Base-by-base conservation (phyloP, 345 rosid genomes). In the Syzygium aqueum region DNA sequence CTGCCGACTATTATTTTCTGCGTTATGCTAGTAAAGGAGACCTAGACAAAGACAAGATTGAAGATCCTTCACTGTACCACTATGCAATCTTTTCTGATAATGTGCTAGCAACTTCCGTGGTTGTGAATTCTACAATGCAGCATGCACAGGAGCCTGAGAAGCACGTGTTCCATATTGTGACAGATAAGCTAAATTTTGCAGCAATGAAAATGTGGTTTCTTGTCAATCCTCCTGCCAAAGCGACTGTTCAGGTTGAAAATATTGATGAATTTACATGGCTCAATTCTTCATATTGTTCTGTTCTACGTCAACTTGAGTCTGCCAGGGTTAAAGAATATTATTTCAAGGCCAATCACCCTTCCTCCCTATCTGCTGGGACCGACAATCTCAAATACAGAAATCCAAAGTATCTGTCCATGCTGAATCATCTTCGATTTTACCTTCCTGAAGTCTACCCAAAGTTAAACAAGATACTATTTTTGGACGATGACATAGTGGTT, bases 21-120 rank as follows among this genome's bases (percentile, higher is more conserved):
- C 96, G 93, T 88, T 89, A 90, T 91, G 95, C 92, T 85, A 90
- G 87, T 49, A 90, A 88, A 86, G 91, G 87, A 84, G 91, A 88
- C 87, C 85, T 22, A 27, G 89, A 88, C 86, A 90, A 88, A 85
- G 94, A 86, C 52, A 95, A 94, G 89, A 88, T 95, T 85, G 96
- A 93, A 91, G 96, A 94, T 91, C 92, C 94, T 89, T 94, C 95
- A 87, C 94, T 98, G 82, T 94, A 95, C 89, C 99, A 98, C 90
- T 96, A 96, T 91, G 98, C 99, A 13, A 94, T 97, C 87, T 97
- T 97, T 89, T 97, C 99, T 23, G 99, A 97, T 89, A 97, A 97
- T 84, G 97, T 96, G 30, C 93, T 97, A 65, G 99, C 99, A 22
- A 94, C 99, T 87, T 95, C 99, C 51, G 98, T 97, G 86, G 99